Evolutionary conservation across 2,329 filamentous ascomycete species (phyloP).

Genomic region (Aspergillaceae sp.): DNA sequence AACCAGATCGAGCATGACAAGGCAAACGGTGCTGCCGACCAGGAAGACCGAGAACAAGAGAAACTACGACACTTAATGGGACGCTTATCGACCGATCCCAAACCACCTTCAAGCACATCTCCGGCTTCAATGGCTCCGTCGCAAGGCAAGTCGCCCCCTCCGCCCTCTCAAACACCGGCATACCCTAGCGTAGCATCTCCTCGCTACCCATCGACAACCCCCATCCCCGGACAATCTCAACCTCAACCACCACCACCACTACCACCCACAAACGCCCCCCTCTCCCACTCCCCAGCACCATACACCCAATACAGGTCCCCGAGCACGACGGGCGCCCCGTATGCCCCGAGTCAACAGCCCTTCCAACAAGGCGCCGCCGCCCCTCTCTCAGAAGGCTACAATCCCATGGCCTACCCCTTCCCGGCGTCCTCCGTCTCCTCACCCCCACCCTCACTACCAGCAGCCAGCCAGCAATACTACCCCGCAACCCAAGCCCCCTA

Average conservation of each 20-base stretch:
- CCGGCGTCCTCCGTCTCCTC: constrained; percentile 31
- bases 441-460: constrained; percentile 34
- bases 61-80: constrained; percentile 87
- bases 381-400: constrained; percentile 38
- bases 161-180: constrained; percentile 23
- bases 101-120: constrained; percentile 20
- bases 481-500: constrained; percentile 27
- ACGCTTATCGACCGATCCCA: constrained; percentile 73
- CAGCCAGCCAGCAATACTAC: constrained; percentile 28
- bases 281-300: constrained; percentile 29
- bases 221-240: constrained; percentile 12
- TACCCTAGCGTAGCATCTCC: constrained; percentile 27
- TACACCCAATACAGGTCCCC: constrained; percentile 26
- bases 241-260: not conserved
- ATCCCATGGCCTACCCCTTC: constrained; percentile 44
- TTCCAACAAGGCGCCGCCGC: constrained; percentile 37
- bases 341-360: constrained; percentile 21
- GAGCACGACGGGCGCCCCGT: constrained; percentile 3
- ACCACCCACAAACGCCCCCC: constrained; percentile 10
- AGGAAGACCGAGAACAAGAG: constrained; percentile 76
- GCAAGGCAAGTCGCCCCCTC: constrained; percentile 34
- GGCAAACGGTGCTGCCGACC: constrained; percentile 47
- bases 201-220: constrained; percentile 22
- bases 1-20: constrained; percentile 77
- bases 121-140: constrained; percentile 36